These are phyloP conservation scores for Penicillium steckii DNA, from an alignment of 495 filamentous ascomycete genomes.

Conservation along the genomic window DNA sequence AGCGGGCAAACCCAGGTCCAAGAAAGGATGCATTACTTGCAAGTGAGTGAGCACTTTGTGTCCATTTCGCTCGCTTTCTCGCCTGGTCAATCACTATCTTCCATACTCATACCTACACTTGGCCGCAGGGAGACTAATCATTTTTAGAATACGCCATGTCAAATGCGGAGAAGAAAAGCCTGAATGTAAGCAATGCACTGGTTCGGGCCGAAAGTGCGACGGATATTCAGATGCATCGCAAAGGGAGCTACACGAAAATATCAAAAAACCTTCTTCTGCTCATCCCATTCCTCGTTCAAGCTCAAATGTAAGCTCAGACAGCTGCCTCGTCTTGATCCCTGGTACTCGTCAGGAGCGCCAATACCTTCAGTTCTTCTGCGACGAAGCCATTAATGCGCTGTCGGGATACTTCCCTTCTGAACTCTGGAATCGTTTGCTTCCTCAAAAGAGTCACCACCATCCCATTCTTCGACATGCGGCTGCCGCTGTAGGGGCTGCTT, in stretches of 20 bases:
- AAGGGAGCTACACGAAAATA: slow-evolving; percentile 6
- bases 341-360: slow-evolving; percentile 23
- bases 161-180: slow-evolving; percentile 52
- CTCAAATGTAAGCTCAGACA: slow-evolving; percentile 1
- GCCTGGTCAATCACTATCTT: not conserved
- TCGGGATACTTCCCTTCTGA: slow-evolving; percentile 62
- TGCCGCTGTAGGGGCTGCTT: slow-evolving; percentile 61
- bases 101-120: too few relatives aligned
- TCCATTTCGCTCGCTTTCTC: not conserved
- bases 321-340: slow-evolving; percentile 13
- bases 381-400: slow-evolving; percentile 24
- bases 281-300: not conserved
- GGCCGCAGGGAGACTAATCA: too few relatives aligned
- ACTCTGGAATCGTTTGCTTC: slow-evolving; percentile 54
- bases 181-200: slow-evolving; percentile 43
- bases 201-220: slow-evolving; percentile 49
- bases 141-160: slow-evolving; percentile 47
- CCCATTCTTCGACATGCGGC: slow-evolving; percentile 62
- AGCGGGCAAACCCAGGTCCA: slow-evolving; percentile 8
- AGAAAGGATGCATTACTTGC: slow-evolving; percentile 14
- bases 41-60: slow-evolving; percentile 7
- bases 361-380: slow-evolving; percentile 24
- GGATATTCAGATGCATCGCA: slow-evolving; percentile 14
- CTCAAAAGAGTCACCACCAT: slow-evolving; percentile 57
- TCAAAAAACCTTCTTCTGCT: not conserved